These are phyloP conservation scores for Colletotrichum horii DNA, from an alignment of 2,329 filamentous ascomycete species.

Conservation along the genomic window DNA sequence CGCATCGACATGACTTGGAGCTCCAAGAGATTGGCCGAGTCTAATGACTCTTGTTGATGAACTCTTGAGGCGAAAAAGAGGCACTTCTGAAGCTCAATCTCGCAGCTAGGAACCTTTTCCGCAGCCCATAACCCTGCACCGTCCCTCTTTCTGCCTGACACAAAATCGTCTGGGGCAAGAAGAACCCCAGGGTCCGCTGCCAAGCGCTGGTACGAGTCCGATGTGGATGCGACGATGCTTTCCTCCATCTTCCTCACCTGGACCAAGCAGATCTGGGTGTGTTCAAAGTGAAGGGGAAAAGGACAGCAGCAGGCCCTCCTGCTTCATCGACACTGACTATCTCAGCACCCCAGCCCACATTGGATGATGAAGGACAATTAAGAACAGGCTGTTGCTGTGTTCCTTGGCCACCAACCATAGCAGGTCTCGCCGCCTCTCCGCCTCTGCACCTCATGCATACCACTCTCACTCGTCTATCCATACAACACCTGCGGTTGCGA, in stretches of 20 bases:
- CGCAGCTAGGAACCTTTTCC: slow-evolving; percentile 3
- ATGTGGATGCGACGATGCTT: neutral
- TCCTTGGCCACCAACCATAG: neutral
- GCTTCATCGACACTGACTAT: neutral
- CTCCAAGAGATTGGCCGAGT: neutral
- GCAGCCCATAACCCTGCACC: neutral
- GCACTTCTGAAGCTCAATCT: neutral
- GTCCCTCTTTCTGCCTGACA: neutral
- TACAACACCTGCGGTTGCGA: neutral
- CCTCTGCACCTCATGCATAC: slow-evolving; percentile 1
- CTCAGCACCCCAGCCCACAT: neutral
- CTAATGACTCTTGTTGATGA: neutral
- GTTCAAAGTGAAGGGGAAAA: neutral
- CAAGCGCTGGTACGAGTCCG: neutral
- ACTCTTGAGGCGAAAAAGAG: neutral
- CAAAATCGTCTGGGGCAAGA: neutral
- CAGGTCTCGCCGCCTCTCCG: neutral
- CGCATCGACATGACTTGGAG: neutral
- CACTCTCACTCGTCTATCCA: neutral
- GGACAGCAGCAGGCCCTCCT: neutral
- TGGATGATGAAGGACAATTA: neutral
- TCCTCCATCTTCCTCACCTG: neutral
- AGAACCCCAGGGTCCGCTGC: neutral
- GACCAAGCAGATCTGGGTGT: neutral
- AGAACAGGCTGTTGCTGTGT: neutral